phyloP scores from a whole-genome alignment of 2,329 filamentous ascomycete species.

The Eutypa lata region DNA sequence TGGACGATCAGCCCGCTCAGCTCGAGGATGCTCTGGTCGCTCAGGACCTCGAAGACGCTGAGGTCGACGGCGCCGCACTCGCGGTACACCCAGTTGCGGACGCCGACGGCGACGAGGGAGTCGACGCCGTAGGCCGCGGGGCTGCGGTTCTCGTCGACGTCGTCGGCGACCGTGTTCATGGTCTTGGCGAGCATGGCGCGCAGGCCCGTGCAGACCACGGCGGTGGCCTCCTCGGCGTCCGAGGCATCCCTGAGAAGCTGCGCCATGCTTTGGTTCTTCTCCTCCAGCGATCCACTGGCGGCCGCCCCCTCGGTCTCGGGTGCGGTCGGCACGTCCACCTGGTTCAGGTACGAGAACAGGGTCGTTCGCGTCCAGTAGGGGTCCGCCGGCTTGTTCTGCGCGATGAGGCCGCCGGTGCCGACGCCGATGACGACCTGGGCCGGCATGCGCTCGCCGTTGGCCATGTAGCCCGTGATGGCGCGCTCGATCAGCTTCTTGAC shows the following conservation, averaged over 20 bases:
- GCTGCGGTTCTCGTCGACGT: conserved; percentile 39
- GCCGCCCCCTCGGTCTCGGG: conserved; percentile 4
- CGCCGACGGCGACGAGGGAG: conserved; percentile 49
- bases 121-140: conserved; percentile 49
- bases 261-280: conserved; percentile 4
- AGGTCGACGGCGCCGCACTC: conserved; percentile 41
- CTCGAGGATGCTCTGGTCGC: conserved; percentile 37
- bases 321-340: conserved; percentile 39
- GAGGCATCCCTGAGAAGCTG: conserved; percentile 4
- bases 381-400: conserved; percentile 49
- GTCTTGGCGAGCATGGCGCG: conserved; percentile 39
- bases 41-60: conserved; percentile 46
- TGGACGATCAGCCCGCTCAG: conserved; percentile 34
- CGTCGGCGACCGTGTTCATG: conserved; percentile 42
- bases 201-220: conserved; percentile 35
- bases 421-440: conserved; percentile 50
- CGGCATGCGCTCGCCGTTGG: conserved; percentile 30
- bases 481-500: conserved; percentile 45
- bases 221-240: conserved; percentile 27
- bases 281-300: conserved; percentile 1
- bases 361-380: conserved; percentile 53
- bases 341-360: conserved; percentile 45
- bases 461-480: conserved; percentile 39
- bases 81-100: conserved; percentile 48
- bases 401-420: conserved; percentile 51